Base-by-base conservation (phyloP, 768 basidiomycete genomes). In the Rubroboletus satanas region DNA sequence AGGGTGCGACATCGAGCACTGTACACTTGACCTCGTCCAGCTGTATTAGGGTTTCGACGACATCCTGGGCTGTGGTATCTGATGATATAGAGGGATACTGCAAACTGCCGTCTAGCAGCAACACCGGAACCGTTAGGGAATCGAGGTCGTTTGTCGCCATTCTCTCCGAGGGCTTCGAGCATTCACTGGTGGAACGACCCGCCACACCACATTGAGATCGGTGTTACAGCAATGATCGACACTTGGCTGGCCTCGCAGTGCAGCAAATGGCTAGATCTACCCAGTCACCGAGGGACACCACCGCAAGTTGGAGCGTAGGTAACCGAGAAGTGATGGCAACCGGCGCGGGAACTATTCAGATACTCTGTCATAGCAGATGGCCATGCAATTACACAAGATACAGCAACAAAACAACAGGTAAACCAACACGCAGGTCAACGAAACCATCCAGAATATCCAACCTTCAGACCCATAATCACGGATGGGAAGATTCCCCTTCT, bases 21-120 rank as follows among this genome's bases (percentile, higher is more conserved):
- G 84, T 84, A 17, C 69, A 60, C 60, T 72, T 79, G 54, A 86
- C 75, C 21, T 81, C 79, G 21, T 80, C 77, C 26, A 73, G 61
- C 12, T 66, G 62, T 36, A 79, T 65, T 43, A 90, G 72, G 35
- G 68, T 66, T 49, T 82, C 72, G 39, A 90, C 74, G 9, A 89
- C 81, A 61, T 87, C 82, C 62, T 82, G 74, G 18, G 79, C 82
- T 0, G 76, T 81, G 35, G 81, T 84, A 56, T 81, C 71, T 33
- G 76, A 61, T 11, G 65, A 66, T 56, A 88, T 74, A 37, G 84
- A 79, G 1, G 81, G 83, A 62, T 90, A 87, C 58, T 83, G 81
- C 51, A 87, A 66, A 47, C 80, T 75, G 17, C 83, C 83, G 46
- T 77, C 78, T 10, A 84, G 76, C 33, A 87, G 69, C 37, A 85